Base-by-base conservation (phyloP, 225 moss, liverwort and hornwort genomes). In the Neckera pumila region DNA sequence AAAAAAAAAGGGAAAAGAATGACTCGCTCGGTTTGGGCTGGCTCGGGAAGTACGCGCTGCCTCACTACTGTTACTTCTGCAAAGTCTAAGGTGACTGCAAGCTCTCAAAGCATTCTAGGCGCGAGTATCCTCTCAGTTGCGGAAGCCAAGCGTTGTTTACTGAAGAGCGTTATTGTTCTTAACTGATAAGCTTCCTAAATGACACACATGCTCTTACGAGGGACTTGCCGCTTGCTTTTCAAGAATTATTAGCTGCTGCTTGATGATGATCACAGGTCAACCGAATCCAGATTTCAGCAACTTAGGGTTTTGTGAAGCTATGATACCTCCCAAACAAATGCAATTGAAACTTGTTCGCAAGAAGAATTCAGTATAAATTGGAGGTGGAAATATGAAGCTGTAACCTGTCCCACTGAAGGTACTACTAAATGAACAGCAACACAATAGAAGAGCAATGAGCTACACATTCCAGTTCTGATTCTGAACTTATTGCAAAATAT, bases 181-280 rank as follows among this genome's bases (percentile, higher is more conserved):
- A n/a, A n/a, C n/a, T n/a, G n/a, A n/a, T n/a, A n/a, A n/a, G n/a
- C n/a, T n/a, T n/a, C n/a, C n/a, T n/a, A n/a, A n/a, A n/a, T n/a
- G n/a, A n/a, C n/a, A n/a, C 76, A 53, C 11, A 22, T 21, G 49
- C 30, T 47, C 38, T 28, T 14, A 16, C 7, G 27, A 84, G 11
- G 94, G 92, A 83, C 89, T 93, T 56, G 91, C 89, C 53, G 93
- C 90, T 94, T 92, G 82, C 42, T 62, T 71, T 64, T 36, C 38
- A 53, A 76, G 59, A 66, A 49, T n/a, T 58, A 70, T 72, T 38
- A 90, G 54, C 26, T 62, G 30, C 58, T n/a, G 65, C 57, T 62
- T 27, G 25, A 85, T 25, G 58, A 86, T 74, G 34, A 23, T 33
- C 63, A 78, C 59, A 49, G 31, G 21, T 36, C 28, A 36, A 45